Conservation (phyloP, 169 alveolate species). For the Condylostoma magnum region DNA sequence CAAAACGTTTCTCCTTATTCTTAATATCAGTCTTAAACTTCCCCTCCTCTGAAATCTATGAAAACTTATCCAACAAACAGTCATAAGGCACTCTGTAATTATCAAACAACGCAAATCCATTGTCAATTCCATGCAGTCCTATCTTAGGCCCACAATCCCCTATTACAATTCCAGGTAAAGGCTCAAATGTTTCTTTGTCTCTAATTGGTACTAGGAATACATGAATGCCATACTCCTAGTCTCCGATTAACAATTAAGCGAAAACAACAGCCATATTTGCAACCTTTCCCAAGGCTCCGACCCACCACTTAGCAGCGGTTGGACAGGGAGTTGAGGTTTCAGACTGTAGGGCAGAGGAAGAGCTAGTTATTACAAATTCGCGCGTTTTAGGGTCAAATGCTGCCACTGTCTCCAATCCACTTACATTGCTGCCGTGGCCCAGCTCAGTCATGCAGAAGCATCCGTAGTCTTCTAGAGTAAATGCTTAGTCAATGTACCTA, state of each 20-base stretch:
- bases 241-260: conserved; percentile 58
- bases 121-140: conserved; percentile 47
- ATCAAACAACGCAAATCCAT: conserved; percentile 36
- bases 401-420: conserved; percentile 75
- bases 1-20: conserved; percentile 39
- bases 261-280: conserved; percentile 70
- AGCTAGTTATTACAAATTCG: conserved; percentile 62
- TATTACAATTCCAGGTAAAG: conserved; percentile 43
- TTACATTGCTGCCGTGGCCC: conserved; percentile 82
- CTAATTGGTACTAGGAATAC: conserved; percentile 19
- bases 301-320: conserved; percentile 73
- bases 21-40: conserved; percentile 18
- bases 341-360: too few relatives aligned
- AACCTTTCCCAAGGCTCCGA: conserved; percentile 72
- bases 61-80: conserved; percentile 32
- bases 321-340: too few relatives aligned
- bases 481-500: not conserved
- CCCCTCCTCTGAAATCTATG: conserved; percentile 36
- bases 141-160: conserved; percentile 49
- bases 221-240: conserved; percentile 23
- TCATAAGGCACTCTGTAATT: conserved; percentile 40
- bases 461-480: conserved; percentile 34
- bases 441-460: conserved; percentile 81
- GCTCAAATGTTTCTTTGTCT: not conserved
- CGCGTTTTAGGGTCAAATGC: conserved; percentile 57